A percentile compares a stretch with the other conserved stretches of the same genome.
Evolutionary conservation across 352 stramenopile genomes (phyloP).

Genomic region (Globisporangium rhizosaccharum): DNA sequence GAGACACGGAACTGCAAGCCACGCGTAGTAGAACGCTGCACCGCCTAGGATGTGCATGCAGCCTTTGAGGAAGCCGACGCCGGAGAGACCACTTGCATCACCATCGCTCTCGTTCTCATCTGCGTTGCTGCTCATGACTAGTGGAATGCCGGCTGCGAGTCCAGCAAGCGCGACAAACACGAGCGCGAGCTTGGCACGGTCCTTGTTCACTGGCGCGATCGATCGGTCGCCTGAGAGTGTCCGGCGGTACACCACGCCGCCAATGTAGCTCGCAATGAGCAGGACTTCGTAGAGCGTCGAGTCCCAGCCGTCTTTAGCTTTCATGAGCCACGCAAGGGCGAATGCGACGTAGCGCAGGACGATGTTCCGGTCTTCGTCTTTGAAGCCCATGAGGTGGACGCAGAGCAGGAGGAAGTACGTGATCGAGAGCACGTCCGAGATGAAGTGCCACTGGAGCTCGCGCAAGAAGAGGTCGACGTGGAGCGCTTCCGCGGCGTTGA

Average conservation of each 20-base stretch:
- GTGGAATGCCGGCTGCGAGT: conserved; percentile 36
- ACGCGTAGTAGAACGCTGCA: conserved; percentile 72
- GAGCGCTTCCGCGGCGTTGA: conserved; percentile 78
- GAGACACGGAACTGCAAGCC: conserved; percentile 67
- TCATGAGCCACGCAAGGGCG: conserved; percentile 78
- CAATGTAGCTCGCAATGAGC: conserved; percentile 54
- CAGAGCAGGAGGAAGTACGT: conserved; percentile 83
- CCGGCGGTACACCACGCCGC: conserved; percentile 49
- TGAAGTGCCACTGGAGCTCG: conserved; percentile 80
- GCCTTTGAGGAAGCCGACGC: conserved; percentile 53
- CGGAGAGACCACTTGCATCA: conserved; percentile 24
- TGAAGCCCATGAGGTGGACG: conserved; percentile 81
- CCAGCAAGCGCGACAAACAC: conserved; percentile 33
- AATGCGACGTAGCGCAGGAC: conserved; percentile 83
- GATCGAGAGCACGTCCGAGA: conserved; percentile 84
- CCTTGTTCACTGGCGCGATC: conserved; percentile 47
- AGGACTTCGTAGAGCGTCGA: conserved; percentile 61
- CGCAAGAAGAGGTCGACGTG: conserved; percentile 58
- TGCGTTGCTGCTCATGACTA: conserved; percentile 12
- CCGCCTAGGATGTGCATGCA: conserved; percentile 65
- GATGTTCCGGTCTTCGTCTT: conserved; percentile 81
- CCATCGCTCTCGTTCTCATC: background rate
- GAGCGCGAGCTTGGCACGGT: conserved; percentile 53
- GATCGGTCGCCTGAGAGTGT: conserved; percentile 32
- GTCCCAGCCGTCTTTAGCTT: conserved; percentile 81